Base-by-base conservation (phyloP, 345 rosid species). In the Hibiscus tridactylites region DNA sequence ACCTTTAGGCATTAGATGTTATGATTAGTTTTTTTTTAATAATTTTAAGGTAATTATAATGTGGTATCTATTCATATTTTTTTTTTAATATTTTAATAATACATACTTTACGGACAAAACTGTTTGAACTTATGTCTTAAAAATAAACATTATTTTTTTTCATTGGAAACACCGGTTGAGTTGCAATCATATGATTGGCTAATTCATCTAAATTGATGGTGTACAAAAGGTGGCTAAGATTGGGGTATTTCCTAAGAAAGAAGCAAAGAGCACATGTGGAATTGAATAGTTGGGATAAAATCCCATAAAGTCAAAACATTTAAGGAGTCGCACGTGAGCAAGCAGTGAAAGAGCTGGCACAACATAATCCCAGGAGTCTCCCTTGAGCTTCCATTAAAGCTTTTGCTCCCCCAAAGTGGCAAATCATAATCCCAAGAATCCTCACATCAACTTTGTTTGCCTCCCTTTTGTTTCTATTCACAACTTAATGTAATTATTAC, bases 241-340 rank as follows among this genome's bases (percentile, higher is more conserved):
- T 50, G 42, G 53, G 44, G 56, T 42, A 15, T 75, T 52, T 50
- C 74, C 64, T 15, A 3, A 13, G 78, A 62, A 65, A 67, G 79
- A 79, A 84, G 84, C 81, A 78, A 84, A 81, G 71, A 73, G 72
- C 90, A 84, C 80, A 80, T 87, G 91, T 66, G 52, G 64, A 26
- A 21, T 35, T 50, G 60, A 70, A 67, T 28, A 49, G 52, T 53
- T 47, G 76, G 76, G 61, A 75, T 24, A 9, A 50, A 50, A 15
- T 46, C 17, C 37, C 47, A 44, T 2, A 24, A 44, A 65, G 70
- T 65, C 70, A 24, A 65, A 13, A 44, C 70, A 65, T 46, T 65
- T 65, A 65, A 65, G 70, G 54, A 65, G 54, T 24, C 33, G 70
- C 54, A 65, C 70, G 88, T 90, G 94, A 76, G 86, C 72, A 77